Base-by-base conservation (phyloP, 768 basidiomycete genomes). In the Mycena venus region DNA sequence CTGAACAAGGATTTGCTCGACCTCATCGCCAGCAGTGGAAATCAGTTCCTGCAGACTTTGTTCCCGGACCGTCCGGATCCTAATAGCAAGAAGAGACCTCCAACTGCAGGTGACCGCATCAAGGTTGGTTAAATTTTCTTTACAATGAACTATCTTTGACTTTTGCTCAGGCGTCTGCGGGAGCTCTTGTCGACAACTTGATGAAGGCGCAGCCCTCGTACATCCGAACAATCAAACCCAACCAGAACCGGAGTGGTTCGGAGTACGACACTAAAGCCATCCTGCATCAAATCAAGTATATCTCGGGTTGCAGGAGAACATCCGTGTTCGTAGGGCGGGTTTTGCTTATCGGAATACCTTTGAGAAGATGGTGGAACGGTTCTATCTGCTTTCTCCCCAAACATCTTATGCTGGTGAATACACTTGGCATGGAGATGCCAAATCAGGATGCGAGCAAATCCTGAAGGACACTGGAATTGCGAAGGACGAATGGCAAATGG, bases 401-500 rank as follows among this genome's bases (percentile, higher is more conserved):
- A 98, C 98, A 0, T 99, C 97, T 2, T 99, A 99, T 79, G 98
- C 98, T 10, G 98, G 98, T 71, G 98, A 99, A 83, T 99, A 99
- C 82, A 99, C 91, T 40, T 99, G 98, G 98, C 87, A 91, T 64
- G 96, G 97, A 8, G 95, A 97, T 78, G 79, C 96, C 15, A 93
- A 93, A 82, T 94, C 96, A 5, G 98, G 96, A 17, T 99, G 98
- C 81, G 92, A 96, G 82, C 91, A 92, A 77, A 99, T 99, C 73
- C 86, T 99, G 63, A 95, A 91, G 75, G 98, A 99, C 79, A 98
- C 97, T 15, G 98, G 98, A 31, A 99, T 99, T 78, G 91, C 95
- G 8, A 94, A 91, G 78, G 98, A 99, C 62, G 98, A 99, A 82
- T 99, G 98, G 98, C 98, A 99, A 83, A 98, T 99, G 97, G 98